Evolutionary conservation across 495 filamentous ascomycete genomes (phyloP).

Genomic region (Rhypophila decipiens): DNA sequence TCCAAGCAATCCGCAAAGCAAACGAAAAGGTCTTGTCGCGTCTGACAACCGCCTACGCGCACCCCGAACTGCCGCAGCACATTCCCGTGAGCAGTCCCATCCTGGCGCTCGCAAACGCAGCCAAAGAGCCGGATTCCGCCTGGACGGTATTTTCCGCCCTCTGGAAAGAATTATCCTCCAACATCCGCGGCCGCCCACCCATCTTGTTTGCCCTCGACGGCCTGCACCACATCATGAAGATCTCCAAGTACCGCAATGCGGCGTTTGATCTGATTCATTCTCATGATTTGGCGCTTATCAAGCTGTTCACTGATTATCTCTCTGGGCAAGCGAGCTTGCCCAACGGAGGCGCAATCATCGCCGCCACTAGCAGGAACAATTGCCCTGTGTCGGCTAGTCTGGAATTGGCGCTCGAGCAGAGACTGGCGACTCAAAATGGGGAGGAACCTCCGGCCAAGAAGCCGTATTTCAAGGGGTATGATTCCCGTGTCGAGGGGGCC

Average conservation of each 20-base stretch:
- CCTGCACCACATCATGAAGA: constrained; percentile 69
- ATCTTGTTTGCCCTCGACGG: constrained; percentile 74
- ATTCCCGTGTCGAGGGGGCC: constrained; percentile 58
- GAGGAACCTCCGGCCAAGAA: constrained; percentile 48
- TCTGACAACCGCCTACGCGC: constrained; percentile 51
- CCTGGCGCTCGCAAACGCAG: constrained; percentile 59
- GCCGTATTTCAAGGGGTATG: constrained; percentile 58
- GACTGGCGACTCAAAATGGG: constrained; percentile 29
- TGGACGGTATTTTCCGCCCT: constrained; percentile 79
- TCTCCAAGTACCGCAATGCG: constrained; percentile 62
- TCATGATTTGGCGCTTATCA: constrained; percentile 71
- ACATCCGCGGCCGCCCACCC: constrained; percentile 61
- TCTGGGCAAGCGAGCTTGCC: constrained; percentile 52
- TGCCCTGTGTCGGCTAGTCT: constrained; percentile 54
- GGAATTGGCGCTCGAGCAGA: constrained; percentile 55
- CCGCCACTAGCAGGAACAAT: constrained; percentile 64
- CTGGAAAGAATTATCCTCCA: constrained; percentile 63
- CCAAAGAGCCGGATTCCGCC: constrained; percentile 67
- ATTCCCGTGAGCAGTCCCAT: constrained; percentile 57
- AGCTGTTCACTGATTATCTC: constrained; percentile 67
- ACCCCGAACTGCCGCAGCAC: constrained; percentile 52
- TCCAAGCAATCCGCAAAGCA: constrained; percentile 63
- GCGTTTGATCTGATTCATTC: constrained; percentile 73
- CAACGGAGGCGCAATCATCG: constrained; percentile 75
- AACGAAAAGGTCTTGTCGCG: constrained; percentile 60